Percentiles rank a stretch among this genome's conserved stretches.
phyloP scores from a whole-genome alignment of 495 filamentous ascomycete species.

The Massariosphaeria phaeospora region DNA sequence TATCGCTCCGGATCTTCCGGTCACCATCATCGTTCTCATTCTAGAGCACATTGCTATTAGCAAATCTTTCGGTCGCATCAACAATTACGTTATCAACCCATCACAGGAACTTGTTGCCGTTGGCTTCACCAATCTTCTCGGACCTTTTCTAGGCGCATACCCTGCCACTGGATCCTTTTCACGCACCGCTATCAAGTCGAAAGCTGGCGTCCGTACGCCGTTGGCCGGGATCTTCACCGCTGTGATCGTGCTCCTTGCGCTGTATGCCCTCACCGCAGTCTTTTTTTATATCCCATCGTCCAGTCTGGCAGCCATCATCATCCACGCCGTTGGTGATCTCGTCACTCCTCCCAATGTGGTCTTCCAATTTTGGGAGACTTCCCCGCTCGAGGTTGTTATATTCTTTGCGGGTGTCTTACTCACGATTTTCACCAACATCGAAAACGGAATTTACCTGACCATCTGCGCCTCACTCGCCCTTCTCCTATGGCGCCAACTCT shows the following conservation, averaged over 20 bases:
- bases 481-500: slow-evolving; percentile 80
- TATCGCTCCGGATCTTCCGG: slow-evolving; percentile 63
- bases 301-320: slow-evolving; percentile 86
- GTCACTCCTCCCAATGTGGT: slow-evolving; percentile 91
- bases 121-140: slow-evolving; percentile 84
- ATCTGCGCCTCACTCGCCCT: slow-evolving; percentile 68
- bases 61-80: slow-evolving; percentile 93
- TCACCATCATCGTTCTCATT: slow-evolving; percentile 82
- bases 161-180: slow-evolving; percentile 96
- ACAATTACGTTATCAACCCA: slow-evolving; percentile 97
- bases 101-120: slow-evolving; percentile 97
- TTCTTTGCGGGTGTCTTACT: slow-evolving; percentile 94
- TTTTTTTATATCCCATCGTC: slow-evolving; percentile 94
- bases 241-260: slow-evolving; percentile 82
- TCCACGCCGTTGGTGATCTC: slow-evolving; percentile 92
- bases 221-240: slow-evolving; percentile 91
- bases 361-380: slow-evolving; percentile 94
- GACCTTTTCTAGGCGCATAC: slow-evolving; percentile 90
- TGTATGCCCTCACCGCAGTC: slow-evolving; percentile 84
- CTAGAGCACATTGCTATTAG: slow-evolving; percentile 87
- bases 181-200: slow-evolving; percentile 95
- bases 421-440: slow-evolving; percentile 81
- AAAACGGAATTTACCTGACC: slow-evolving; percentile 88
- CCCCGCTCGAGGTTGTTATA: slow-evolving; percentile 82
- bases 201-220: slow-evolving; percentile 91